Conservation (phyloP, 176 grass and related monocot genomes). For the Cenchrus purpureus region DNA sequence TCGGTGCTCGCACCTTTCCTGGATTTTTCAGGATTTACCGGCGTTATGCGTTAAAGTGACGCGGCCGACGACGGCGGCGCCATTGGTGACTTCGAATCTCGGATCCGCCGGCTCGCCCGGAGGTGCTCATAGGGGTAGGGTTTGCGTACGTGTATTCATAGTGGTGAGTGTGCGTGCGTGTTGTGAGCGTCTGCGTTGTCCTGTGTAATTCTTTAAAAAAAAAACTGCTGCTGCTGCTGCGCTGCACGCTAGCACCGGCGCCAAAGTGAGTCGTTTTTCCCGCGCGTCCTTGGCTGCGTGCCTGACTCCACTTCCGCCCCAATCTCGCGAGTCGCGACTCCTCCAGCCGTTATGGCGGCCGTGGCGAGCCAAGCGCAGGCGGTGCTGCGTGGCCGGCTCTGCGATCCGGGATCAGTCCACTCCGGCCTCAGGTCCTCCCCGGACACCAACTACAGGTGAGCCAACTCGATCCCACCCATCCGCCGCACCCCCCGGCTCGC, state of each 20-base stretch:
- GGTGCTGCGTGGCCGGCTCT: slow-evolving; percentile 64
- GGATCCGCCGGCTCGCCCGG: too few relatives aligned
- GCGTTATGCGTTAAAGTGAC: too few relatives aligned
- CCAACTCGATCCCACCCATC: not conserved
- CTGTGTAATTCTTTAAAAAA: too few relatives aligned
- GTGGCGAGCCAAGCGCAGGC: slow-evolving; percentile 54
- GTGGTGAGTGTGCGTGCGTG: too few relatives aligned
- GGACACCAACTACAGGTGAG: slow-evolving; percentile 78
- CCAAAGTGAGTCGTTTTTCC: not conserved
- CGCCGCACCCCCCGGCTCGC: not conserved
- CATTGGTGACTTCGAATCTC: too few relatives aligned
- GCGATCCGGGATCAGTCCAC: slow-evolving; percentile 63
- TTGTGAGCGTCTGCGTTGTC: too few relatives aligned
- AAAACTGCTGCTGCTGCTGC: too few relatives aligned
- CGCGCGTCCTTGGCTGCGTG: slow-evolving; percentile 7
- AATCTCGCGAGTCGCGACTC: not conserved
- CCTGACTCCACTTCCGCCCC: not conserved
- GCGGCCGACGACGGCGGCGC: too few relatives aligned
- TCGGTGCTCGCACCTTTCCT: too few relatives aligned
- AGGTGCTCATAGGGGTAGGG: too few relatives aligned
- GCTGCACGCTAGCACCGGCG: not conserved
- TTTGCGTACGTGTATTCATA: too few relatives aligned
- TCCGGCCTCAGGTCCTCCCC: slow-evolving; percentile 61
- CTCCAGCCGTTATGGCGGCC: slow-evolving; percentile 17
- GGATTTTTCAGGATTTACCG: too few relatives aligned